A percentile compares a stretch with the other conserved stretches of the same genome.
Conservation (phyloP, 192 early-diverging fungal genomes). For the Podila epigama region DNA sequence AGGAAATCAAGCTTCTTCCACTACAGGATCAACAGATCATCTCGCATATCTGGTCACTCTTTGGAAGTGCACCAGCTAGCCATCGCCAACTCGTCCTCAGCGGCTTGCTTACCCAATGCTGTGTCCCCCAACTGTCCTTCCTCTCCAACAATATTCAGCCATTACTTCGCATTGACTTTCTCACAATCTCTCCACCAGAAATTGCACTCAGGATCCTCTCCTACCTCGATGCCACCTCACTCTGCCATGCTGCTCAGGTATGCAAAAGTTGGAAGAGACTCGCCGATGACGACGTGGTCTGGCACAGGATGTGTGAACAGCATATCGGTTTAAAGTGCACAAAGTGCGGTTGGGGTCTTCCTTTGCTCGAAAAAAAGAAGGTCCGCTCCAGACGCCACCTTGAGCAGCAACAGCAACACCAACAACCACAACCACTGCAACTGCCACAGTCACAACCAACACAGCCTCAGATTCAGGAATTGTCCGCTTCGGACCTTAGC, state of each 20-base stretch:
- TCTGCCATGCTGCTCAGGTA: constrained; percentile 92
- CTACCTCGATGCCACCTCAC: constrained; percentile 88
- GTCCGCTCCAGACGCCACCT: constrained; percentile 48
- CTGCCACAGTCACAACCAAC: constrained; percentile 1
- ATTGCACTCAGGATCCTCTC: constrained; percentile 84
- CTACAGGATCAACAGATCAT: constrained; percentile 65
- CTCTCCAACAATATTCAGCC: constrained; percentile 73
- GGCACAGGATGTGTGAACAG: constrained; percentile 97
- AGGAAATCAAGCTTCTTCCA: constrained; percentile 65
- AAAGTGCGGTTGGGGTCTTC: constrained; percentile 97
- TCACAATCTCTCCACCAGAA: constrained; percentile 78
- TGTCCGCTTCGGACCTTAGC: constrained; percentile 4
- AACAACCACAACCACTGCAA: background rate
- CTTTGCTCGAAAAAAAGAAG: constrained; percentile 76
- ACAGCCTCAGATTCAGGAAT: constrained; percentile 1
- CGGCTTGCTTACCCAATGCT: constrained; percentile 81
- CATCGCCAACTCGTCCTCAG: constrained; percentile 74
- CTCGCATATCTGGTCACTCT: constrained; percentile 73
- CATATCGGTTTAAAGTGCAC: constrained; percentile 96
- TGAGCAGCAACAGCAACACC: constrained; percentile 14
- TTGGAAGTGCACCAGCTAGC: constrained; percentile 69
- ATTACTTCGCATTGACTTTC: constrained; percentile 85
- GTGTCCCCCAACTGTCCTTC: constrained; percentile 87
- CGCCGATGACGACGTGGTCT: constrained; percentile 91
- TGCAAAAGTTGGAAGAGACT: constrained; percentile 77